Conservation (phyloP, 129 eudicot species). For the Erigeron canadensis region DNA sequence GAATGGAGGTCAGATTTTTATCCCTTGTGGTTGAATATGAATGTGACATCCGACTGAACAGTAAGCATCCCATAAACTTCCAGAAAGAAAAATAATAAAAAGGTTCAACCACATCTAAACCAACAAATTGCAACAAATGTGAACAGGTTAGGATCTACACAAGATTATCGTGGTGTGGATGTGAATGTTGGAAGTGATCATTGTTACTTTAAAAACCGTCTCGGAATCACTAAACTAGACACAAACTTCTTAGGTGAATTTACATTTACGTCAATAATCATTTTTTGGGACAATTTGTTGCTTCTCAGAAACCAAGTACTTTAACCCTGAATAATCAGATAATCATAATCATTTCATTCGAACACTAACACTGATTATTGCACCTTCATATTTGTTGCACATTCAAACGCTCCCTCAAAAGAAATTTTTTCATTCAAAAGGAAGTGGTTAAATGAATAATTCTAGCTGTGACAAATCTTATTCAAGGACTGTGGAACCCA, state of each 20-base stretch:
- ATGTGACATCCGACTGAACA: slow-evolving; percentile 70
- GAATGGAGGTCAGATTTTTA: slow-evolving; percentile 44
- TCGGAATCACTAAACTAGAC: background rate
- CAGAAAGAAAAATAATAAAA: slow-evolving; percentile 3
- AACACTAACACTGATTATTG: background rate
- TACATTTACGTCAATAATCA: background rate
- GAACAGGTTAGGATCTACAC: background rate
- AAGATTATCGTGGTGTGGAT: background rate
- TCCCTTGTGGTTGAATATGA: slow-evolving; percentile 71
- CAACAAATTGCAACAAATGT: background rate
- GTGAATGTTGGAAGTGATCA: background rate
- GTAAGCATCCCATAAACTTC: background rate
- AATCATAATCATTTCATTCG: background rate
- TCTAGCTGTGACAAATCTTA: background rate
- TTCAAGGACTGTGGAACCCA: background rate
- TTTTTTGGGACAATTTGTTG: background rate
- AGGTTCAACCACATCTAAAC: background rate
- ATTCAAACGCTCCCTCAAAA: too few species aligned
- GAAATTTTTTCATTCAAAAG: too few species aligned
- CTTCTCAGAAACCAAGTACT: background rate
- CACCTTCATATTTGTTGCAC: too few species aligned
- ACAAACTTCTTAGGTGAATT: too few species aligned
- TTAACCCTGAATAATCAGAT: background rate
- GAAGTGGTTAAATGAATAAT: background rate
- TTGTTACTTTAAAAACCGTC: background rate